Evolutionary conservation across 164 flowering plant species (phyloP).

Genomic region (Piper longum): DNA sequence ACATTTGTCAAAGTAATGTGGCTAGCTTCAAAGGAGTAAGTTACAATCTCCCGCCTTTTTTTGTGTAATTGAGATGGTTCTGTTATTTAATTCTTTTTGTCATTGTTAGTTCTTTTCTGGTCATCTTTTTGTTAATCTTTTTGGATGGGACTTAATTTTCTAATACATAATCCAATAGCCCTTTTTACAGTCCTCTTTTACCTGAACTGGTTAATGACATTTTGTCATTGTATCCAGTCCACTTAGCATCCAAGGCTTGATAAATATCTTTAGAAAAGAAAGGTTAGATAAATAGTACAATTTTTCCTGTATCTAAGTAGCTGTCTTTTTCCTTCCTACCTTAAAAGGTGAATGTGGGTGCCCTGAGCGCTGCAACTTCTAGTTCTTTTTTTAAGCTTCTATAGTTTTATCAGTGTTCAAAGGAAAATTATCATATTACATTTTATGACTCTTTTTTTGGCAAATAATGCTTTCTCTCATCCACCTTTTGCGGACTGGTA

Average conservation of each 20-base stretch:
- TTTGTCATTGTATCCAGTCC: no score
- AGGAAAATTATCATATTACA: neutral
- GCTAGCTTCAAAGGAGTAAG: conserved; percentile 52
- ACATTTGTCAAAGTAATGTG: conserved; percentile 26
- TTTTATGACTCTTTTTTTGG: neutral
- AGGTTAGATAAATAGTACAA: no score
- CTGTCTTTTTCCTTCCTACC: no score
- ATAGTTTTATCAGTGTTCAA: neutral
- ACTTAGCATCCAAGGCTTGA: no score
- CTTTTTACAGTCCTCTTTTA: no score
- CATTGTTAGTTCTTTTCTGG: neutral
- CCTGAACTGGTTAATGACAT: no score
- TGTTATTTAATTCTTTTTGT: neutral
- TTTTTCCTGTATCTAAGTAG: no score
- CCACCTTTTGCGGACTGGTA: no score
- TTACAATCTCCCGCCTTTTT: conserved; percentile 2
- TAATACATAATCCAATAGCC: neutral
- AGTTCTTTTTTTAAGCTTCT: no score
- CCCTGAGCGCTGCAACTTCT: no score
- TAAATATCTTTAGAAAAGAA: no score
- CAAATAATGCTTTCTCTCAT: neutral
- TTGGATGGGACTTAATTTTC: neutral
- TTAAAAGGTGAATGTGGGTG: no score
- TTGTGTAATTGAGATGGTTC: neutral
- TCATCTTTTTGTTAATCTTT: neutral